Percentiles rank a stretch among this genome's conserved stretches.
Conservation (phyloP, 2,329 filamentous ascomycete genomes). For the Alternaria atra region DNA sequence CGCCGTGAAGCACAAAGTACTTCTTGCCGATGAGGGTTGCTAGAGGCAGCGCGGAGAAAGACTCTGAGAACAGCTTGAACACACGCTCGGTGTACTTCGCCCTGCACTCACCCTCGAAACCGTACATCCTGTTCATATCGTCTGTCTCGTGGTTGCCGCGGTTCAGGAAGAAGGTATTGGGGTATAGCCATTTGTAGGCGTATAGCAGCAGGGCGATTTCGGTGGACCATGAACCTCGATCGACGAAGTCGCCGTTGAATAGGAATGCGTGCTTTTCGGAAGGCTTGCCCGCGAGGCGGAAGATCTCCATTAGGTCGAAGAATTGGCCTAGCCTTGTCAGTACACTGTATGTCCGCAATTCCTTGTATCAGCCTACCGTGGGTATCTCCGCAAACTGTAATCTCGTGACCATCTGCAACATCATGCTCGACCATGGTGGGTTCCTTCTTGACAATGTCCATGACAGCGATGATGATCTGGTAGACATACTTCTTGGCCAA, state of each 20-base stretch:
- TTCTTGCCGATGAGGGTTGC: constrained; percentile 92
- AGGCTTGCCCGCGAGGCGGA: constrained; percentile 87
- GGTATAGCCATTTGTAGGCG: constrained; percentile 95
- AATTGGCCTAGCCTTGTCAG: constrained; percentile 78
- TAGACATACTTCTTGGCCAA: constrained; percentile 96
- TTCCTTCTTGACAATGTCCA: constrained; percentile 89
- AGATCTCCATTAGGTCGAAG: constrained; percentile 96
- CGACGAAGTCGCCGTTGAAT: constrained; percentile 99
- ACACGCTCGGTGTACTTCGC: constrained; percentile 96
- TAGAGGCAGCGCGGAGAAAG: constrained; percentile 91
- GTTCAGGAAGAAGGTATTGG: constrained; percentile 91
- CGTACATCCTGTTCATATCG: constrained; percentile 98
- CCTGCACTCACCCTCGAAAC: constrained; percentile 98
- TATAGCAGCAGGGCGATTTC: constrained; percentile 94
- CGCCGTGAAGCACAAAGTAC: constrained; percentile 91
- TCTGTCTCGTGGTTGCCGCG: constrained; percentile 98
- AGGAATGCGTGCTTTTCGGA: constrained; percentile 89
- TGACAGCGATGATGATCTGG: constrained; percentile 91
- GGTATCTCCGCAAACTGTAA: constrained; percentile 97
- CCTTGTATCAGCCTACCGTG: constrained; percentile 70
- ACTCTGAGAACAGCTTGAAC: constrained; percentile 98
- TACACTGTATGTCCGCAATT: background rate
- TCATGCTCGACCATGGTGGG: constrained; percentile 96
- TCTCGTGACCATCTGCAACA: constrained; percentile 76
- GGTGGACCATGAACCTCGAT: constrained; percentile 97